Percentiles rank a stretch among this genome's conserved stretches.
These are phyloP conservation scores for Cyclotella cryptica DNA, from an alignment of 108 stramenopile genomes.

Conservation along the genomic window DNA sequence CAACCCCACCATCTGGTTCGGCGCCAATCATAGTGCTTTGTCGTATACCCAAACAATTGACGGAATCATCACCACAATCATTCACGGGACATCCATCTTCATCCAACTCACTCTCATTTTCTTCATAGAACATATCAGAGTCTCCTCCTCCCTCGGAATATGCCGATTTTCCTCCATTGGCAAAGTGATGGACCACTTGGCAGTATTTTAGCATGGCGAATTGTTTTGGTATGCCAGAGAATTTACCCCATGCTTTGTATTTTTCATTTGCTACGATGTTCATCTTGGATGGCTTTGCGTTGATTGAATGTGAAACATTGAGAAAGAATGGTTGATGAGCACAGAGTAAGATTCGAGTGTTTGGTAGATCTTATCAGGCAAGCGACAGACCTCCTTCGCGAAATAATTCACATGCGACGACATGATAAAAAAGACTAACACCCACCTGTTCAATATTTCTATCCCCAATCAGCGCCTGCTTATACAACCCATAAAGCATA, in stretches of 20 bases:
- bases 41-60: constrained; percentile 41
- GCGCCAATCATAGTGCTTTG: constrained; percentile 36
- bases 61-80: constrained; percentile 43
- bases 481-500: constrained; percentile 89
- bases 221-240: constrained; percentile 46
- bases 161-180: constrained; percentile 33
- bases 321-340: background rate
- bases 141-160: constrained; percentile 31
- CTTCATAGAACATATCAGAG: constrained; percentile 43
- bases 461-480: constrained; percentile 87
- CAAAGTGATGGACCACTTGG: constrained; percentile 63
- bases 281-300: constrained; percentile 45
- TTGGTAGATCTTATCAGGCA: too few relatives aligned
- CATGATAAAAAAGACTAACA: background rate
- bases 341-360: background rate
- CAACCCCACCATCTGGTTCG: constrained; percentile 14
- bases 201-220: constrained; percentile 65
- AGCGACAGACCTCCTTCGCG: too few relatives aligned
- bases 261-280: constrained; percentile 76
- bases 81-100: constrained; percentile 65
- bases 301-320: background rate
- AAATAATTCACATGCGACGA: too few relatives aligned
- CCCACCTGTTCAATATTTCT: constrained; percentile 33
- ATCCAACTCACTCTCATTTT: constrained; percentile 49
- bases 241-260: constrained; percentile 71